Evolutionary conservation across 2,329 filamentous ascomycete species (phyloP), one percentile per base, ranked within the genome.

Genomic region (Colletotrichum karsti): DNA sequence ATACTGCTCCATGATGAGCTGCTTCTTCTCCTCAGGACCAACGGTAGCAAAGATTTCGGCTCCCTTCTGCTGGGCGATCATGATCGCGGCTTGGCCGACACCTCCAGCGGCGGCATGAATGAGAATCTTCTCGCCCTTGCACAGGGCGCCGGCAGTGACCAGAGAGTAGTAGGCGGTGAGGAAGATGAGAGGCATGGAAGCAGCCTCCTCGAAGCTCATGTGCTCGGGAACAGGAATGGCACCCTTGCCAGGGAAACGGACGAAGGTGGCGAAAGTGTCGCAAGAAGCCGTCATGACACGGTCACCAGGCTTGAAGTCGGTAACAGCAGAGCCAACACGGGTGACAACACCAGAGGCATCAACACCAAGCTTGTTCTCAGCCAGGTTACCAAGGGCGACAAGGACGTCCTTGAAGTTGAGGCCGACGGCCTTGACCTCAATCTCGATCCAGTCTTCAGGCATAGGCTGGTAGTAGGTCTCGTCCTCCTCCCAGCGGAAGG

Each of bases 1-100:
- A 58, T 76, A 77, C 4, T 62, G 69, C 2, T 71, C 55, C 28
- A 73, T 73, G 8, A 81, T 65, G 8, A 77, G 73, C 7, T 76
- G 60, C 28, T 72, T 70, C 67, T 81, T 80, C 18, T 72, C 73
- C 2, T 71, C 57, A 0, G 74, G 73, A 15, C 74, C 72, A 28
- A 76, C 82, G 0, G 84, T 85, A 0, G 76, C 79, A 64, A 81
- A 85, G 1, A 86, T 74, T 4, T 80, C 75, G 3, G 82, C 81
- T 0, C 79, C 80, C 15, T 76, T 63, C 73, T 77, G 76, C 55
- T 79, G 78, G 0, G 79, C 78, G 4, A 83, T 70, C 66, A 75
- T 74, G 37, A 83, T 79, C 33, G 79, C 80, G 1, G 79, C 79
- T 63, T 81, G 80, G 2, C 80, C 81, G 3, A 82, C 77, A 26